phyloP scores from a whole-genome alignment of 371 early-diverging fungal genomes.

The Rhizomucor miehei region DNA sequence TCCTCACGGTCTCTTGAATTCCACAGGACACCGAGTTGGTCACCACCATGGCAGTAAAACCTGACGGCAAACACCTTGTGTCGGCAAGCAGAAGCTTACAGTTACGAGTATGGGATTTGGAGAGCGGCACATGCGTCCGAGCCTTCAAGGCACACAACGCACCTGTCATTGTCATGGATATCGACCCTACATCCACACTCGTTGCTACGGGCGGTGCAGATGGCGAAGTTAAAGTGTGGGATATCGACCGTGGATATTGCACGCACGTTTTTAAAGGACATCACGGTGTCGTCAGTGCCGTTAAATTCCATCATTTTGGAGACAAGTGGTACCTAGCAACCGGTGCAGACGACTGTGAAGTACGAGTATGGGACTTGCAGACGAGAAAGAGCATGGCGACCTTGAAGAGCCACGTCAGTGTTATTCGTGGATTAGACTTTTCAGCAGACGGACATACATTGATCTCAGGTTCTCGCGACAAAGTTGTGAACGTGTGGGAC shows the following conservation, averaged over 20 bases:
- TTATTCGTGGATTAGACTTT: slow-evolving; percentile 87
- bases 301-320: slow-evolving; percentile 77
- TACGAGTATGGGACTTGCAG: slow-evolving; percentile 89
- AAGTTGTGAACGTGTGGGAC: slow-evolving; percentile 92
- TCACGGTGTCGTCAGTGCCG: slow-evolving; percentile 80
- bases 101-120: slow-evolving; percentile 77
- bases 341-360: slow-evolving; percentile 87
- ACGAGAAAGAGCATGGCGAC: slow-evolving; percentile 43
- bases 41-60: slow-evolving; percentile 84
- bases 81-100: slow-evolving; percentile 80
- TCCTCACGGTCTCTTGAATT: too few relatives aligned
- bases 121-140: slow-evolving; percentile 61
- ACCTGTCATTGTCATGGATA: slow-evolving; percentile 89
- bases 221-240: slow-evolving; percentile 92
- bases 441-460: slow-evolving; percentile 70
- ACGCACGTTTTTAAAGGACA: slow-evolving; percentile 96
- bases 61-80: slow-evolving; percentile 76
- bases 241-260: slow-evolving; percentile 89
- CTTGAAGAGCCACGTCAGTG: slow-evolving; percentile 85
- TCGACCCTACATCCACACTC: slow-evolving; percentile 83
- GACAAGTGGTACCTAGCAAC: slow-evolving; percentile 69
- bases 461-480: slow-evolving; percentile 92
- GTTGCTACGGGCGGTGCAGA: slow-evolving; percentile 98
- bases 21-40: slow-evolving; percentile 78
- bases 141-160: slow-evolving; percentile 89